phyloP scores from a whole-genome alignment of 2,329 filamentous ascomycete species.

The Apiospora malaysiana region DNA sequence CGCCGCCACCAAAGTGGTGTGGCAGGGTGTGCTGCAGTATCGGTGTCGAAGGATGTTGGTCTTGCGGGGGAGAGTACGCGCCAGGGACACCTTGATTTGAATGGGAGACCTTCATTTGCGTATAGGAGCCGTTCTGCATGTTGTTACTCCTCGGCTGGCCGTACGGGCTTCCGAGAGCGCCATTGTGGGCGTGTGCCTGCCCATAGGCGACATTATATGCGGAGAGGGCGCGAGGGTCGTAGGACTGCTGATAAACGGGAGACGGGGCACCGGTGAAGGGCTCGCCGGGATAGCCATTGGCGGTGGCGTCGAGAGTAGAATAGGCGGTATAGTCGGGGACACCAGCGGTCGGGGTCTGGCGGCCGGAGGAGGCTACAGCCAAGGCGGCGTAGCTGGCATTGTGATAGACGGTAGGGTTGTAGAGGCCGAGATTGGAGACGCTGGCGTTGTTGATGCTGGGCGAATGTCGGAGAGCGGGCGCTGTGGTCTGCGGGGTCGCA shows the following conservation, averaged over 20 bases:
- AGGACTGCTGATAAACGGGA: conserved; percentile 31
- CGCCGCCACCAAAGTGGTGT: conserved; percentile 37
- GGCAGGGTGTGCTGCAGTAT: conserved; percentile 32
- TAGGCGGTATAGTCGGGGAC: conserved; percentile 24
- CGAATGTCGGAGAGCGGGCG: conserved; percentile 38
- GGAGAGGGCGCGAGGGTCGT: conserved; percentile 37
- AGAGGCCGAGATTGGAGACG: conserved; percentile 21
- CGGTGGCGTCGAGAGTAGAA: conserved; percentile 31
- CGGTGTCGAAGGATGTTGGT: conserved; percentile 26
- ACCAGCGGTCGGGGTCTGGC: conserved; percentile 21
- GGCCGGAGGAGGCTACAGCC: conserved; percentile 20
- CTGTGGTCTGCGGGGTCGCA: conserved; percentile 38
- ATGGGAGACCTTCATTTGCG: conserved; percentile 21
- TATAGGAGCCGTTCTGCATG: conserved; percentile 18
- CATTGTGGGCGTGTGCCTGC: conserved; percentile 9
- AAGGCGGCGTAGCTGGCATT: conserved; percentile 21
- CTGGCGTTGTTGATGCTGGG: conserved; percentile 28
- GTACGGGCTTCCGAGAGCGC: conserved; percentile 7
- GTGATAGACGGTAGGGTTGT: conserved; percentile 22
- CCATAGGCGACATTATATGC: conserved; percentile 23
- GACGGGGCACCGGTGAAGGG: conserved; percentile 36
- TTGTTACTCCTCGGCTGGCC: conserved; percentile 25
- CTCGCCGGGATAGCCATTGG: conserved; percentile 32
- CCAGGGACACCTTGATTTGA: conserved; percentile 30
- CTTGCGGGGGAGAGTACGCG: conserved; percentile 35